Percentiles rank a stretch among this genome's conserved stretches.
phyloP scores from a whole-genome alignment of 2,329 filamentous ascomycete species.

The Thermomyces lanuginosus region DNA sequence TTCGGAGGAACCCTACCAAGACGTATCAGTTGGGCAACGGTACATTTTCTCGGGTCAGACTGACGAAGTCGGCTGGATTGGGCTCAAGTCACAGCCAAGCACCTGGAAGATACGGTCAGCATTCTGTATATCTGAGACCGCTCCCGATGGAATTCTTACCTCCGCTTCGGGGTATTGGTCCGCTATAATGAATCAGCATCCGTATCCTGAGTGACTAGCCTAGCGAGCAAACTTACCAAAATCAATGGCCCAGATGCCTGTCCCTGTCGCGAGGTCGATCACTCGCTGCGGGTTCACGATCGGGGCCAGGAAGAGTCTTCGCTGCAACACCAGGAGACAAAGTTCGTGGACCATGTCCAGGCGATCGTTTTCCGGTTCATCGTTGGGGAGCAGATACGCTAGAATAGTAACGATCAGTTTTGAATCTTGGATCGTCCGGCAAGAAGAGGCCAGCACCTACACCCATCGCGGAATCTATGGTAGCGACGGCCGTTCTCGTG shows the following conservation, averaged over 20 bases:
- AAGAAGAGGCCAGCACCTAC: slow-evolving; percentile 5
- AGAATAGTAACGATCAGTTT: not conserved
- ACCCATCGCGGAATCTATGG: slow-evolving; percentile 11
- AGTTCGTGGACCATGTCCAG: slow-evolving; percentile 21
- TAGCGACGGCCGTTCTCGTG: slow-evolving; percentile 15
- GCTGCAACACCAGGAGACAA: slow-evolving; percentile 14
- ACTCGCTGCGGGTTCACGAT: slow-evolving; percentile 12
- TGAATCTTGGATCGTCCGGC: not conserved
- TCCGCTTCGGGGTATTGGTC: slow-evolving; percentile 11
- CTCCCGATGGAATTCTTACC: too few species aligned
- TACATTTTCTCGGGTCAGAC: too few species aligned
- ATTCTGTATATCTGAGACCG: too few species aligned
- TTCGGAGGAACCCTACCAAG: slow-evolving; percentile 12
- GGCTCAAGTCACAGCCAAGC: too few species aligned
- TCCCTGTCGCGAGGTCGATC: slow-evolving; percentile 25
- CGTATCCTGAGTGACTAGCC: not conserved
- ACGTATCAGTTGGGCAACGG: too few species aligned
- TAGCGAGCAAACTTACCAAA: slow-evolving; percentile 3
- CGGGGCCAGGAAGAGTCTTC: slow-evolving; percentile 16
- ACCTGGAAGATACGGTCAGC: too few species aligned
- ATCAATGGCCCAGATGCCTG: slow-evolving; percentile 6
- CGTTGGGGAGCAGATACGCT: slow-evolving; percentile 15
- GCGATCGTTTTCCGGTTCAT: slow-evolving; percentile 20
- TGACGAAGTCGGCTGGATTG: too few species aligned
- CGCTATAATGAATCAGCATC: too few species aligned